phyloP scores from a whole-genome alignment of 2,329 filamentous ascomycete species.

The Sarocladiaceae sp. region DNA sequence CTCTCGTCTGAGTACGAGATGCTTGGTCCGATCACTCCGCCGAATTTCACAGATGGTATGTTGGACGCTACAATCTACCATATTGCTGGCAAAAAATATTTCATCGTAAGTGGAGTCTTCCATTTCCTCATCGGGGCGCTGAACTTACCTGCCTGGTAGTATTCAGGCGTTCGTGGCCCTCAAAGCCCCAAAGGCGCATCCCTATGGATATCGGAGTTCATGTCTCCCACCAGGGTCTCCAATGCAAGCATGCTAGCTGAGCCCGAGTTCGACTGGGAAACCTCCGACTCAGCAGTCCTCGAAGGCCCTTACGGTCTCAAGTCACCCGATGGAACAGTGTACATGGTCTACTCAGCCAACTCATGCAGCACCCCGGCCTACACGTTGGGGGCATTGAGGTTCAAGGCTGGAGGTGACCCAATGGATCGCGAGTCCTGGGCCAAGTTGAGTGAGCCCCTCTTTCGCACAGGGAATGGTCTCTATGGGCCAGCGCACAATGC shows the following conservation, averaged over 20 bases:
- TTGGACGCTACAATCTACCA: conserved; percentile 12
- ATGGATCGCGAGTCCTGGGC: conserved; percentile 12
- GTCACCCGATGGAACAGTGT: conserved; percentile 13
- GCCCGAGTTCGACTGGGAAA: conserved; percentile 14
- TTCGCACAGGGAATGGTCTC: conserved; percentile 13
- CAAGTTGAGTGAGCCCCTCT: conserved; percentile 13
- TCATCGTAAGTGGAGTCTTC: not conserved
- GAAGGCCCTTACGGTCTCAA: conserved; percentile 14
- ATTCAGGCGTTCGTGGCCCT: conserved; percentile 13
- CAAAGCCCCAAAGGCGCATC: conserved; percentile 15
- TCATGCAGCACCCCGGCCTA: conserved; percentile 15
- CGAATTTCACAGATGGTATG: conserved; percentile 14
- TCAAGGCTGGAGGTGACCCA: conserved; percentile 11
- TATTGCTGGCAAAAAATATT: conserved; percentile 8
- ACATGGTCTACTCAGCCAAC: conserved; percentile 16
- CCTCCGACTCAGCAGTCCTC: conserved; percentile 12
- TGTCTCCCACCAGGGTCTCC: conserved; percentile 10
- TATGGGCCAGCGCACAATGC: conserved; percentile 16
- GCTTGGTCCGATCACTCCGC: conserved; percentile 12
- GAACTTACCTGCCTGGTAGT: conserved; percentile 7
- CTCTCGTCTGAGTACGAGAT: conserved; percentile 11
- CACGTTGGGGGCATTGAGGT: conserved; percentile 14
- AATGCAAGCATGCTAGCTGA: conserved; percentile 15
- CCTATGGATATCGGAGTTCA: conserved; percentile 15
- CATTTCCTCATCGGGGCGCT: not conserved